Base-by-base conservation (phyloP, 1,139 yeast species). In the Diutina catenulata region DNA sequence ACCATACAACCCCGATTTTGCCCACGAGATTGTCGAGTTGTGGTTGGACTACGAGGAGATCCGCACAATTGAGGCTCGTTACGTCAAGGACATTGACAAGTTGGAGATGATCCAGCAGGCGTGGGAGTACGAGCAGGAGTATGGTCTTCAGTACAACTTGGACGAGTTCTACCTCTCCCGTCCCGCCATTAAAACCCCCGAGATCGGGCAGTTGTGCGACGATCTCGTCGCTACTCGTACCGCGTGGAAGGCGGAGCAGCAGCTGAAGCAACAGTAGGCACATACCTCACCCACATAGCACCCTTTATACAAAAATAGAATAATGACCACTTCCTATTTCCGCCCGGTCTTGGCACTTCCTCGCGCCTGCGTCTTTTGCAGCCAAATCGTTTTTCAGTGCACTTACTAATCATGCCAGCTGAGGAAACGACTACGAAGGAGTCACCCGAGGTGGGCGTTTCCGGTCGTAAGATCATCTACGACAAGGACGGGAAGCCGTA, bases 21-120 rank as follows among this genome's bases (percentile, higher is more conserved):
- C 94, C 7, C 51, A 61, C 22, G 91, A 83, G 46, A 68, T 91
- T 41, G 58, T 70, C 47, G 80, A 76, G 35, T 69, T 80, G 45
- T 91, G 97, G 95, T 63, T 78, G 42, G 96, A 88, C 57, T 91
- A 91, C 57, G 98, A 91, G 59, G 78, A 81, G 49, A 78, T 83
- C 47, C 67, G 88, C 47, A 72, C 80, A 37, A 58, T 74, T 19
- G 98, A 91, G 56, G 95, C 97, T 5, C 69, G 80, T 41, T 84
- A 83, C 50, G 95, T 87, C 42, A 91, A 91, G 58, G 97, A 91
- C 56, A 76, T 91, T 42, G 98, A 91, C 58, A 91, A 91, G 68
- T 84, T 76, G 52, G 98, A 91, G 60, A 77, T 91, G 76, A 65
- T 88, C 47, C 74, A 83, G 46, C 96, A 91, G 58, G 82, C 94